Evolutionary conservation across 352 stramenopile genomes (phyloP).

Genomic region (Phytophthora quininea): DNA sequence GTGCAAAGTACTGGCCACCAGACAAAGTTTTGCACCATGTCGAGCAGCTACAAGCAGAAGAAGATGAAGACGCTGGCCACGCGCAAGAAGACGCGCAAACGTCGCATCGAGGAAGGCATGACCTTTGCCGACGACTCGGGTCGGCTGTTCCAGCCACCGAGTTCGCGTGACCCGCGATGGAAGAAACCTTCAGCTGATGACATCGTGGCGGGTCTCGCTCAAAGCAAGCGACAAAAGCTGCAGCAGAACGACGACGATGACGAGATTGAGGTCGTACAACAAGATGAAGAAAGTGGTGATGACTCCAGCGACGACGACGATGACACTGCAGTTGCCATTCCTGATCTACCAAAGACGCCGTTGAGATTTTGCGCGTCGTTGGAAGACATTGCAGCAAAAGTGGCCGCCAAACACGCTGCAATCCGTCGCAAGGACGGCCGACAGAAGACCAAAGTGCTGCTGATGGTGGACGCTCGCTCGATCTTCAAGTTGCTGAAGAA

Average conservation of each 20-base stretch:
- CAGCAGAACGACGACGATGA: constrained; percentile 27
- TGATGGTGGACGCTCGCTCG: constrained; percentile 57
- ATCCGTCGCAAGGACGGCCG: constrained; percentile 64
- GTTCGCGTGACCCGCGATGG: constrained; percentile 71
- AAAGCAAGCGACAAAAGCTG: constrained; percentile 52
- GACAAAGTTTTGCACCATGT: constrained; percentile 41
- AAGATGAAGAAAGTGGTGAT: constrained; percentile 22
- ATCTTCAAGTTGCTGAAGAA: constrained; percentile 70
- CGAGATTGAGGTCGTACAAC: constrained; percentile 33
- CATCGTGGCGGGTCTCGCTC: constrained; percentile 43
- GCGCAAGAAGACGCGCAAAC: constrained; percentile 83
- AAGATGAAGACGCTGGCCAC: constrained; percentile 82
- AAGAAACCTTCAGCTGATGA: constrained; percentile 62
- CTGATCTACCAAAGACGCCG: constrained; percentile 36
- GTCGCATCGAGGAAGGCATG: constrained; percentile 61
- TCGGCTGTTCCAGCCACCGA: constrained; percentile 75
- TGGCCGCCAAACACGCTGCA: constrained; percentile 45
- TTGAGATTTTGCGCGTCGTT: constrained; percentile 53
- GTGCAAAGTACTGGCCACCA: neutral
- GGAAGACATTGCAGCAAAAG: constrained; percentile 54
- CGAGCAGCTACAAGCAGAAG: constrained; percentile 87
- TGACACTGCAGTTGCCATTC: constrained; percentile 7
- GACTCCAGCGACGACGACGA: constrained; percentile 20
- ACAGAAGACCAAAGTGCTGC: constrained; percentile 72
- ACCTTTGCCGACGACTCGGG: constrained; percentile 72